phyloP scores from a whole-genome alignment of 345 rosid species.

The Physaria fendleri region DNA sequence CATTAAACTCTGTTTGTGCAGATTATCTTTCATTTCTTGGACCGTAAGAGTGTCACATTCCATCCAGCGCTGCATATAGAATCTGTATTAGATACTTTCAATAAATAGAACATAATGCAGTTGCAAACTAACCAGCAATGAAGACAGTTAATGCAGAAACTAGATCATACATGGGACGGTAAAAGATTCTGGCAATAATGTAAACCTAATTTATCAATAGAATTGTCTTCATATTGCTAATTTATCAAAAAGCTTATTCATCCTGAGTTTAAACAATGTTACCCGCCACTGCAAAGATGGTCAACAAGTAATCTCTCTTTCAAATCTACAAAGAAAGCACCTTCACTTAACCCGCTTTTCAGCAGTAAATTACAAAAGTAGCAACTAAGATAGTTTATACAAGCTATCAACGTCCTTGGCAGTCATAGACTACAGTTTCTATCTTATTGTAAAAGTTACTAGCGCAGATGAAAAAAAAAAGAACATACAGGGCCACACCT shows the following conservation, averaged over 20 bases:
- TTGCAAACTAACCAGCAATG: constrained; percentile 8
- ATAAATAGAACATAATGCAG: constrained; percentile 18
- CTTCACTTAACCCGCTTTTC: neutral
- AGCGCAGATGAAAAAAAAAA: neutral
- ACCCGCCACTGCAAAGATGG: neutral
- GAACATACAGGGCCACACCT: constrained; percentile 55
- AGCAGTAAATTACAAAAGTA: neutral
- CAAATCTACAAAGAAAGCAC: neutral
- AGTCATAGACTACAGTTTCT: neutral
- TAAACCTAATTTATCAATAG: neutral
- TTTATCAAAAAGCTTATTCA: neutral
- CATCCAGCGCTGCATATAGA: constrained; percentile 31
- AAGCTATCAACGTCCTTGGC: neutral
- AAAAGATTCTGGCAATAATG: neutral
- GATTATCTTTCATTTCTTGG: constrained; percentile 39
- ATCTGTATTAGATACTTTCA: constrained; percentile 9
- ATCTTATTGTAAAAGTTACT: neutral
- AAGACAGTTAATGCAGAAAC: neutral
- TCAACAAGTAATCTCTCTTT: constrained; percentile 8
- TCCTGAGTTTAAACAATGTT: neutral
- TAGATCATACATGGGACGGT: neutral
- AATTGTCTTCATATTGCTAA: neutral
- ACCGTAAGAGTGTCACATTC: constrained; percentile 15
- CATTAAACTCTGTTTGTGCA: constrained; percentile 44
- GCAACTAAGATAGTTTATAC: neutral